A percentile compares a stretch with the other conserved stretches of the same genome.
Conservation (phyloP, 2,329 filamentous ascomycete species). For the Colletotrichum lupini region DNA sequence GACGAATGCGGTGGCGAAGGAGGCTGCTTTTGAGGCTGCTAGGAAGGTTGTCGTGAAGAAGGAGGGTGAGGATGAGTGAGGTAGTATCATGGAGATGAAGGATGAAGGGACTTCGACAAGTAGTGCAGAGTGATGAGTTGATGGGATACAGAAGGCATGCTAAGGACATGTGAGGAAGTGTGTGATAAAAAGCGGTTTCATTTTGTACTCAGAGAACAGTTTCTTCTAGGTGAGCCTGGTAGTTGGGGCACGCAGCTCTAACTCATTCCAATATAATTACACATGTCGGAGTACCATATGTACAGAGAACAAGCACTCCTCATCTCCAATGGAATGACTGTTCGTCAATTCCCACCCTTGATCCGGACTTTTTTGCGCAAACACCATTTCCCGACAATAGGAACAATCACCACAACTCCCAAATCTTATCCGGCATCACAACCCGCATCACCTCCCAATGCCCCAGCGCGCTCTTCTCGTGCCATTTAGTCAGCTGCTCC, state of each 20-base stretch:
- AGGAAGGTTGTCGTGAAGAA: background rate
- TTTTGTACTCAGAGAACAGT: background rate
- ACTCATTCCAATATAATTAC: background rate
- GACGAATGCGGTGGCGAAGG: slow-evolving; percentile 45
- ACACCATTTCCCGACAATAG: background rate
- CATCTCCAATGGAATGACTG: no score
- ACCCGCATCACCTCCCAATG: slow-evolving; percentile 95
- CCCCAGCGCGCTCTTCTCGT: slow-evolving; percentile 79
- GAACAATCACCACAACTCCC: slow-evolving; percentile 82
- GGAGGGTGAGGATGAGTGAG: background rate
- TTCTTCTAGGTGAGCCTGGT: background rate
- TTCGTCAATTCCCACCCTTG: background rate
- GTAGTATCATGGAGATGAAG: no score
- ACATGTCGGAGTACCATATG: background rate
- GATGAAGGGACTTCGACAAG: no score
- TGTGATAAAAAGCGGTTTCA: background rate
- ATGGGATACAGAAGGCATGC: no score
- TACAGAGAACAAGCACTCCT: background rate
- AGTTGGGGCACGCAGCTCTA: background rate
- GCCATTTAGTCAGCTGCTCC: slow-evolving; percentile 74
- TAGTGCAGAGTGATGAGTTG: no score
- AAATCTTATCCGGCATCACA: slow-evolving; percentile 81
- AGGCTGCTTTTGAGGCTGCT: slow-evolving; percentile 40
- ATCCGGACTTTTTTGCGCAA: background rate
- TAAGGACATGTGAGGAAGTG: background rate